Base-by-base conservation (phyloP, 148 eudicot genomes). In the Gaultheria prostrata region DNA sequence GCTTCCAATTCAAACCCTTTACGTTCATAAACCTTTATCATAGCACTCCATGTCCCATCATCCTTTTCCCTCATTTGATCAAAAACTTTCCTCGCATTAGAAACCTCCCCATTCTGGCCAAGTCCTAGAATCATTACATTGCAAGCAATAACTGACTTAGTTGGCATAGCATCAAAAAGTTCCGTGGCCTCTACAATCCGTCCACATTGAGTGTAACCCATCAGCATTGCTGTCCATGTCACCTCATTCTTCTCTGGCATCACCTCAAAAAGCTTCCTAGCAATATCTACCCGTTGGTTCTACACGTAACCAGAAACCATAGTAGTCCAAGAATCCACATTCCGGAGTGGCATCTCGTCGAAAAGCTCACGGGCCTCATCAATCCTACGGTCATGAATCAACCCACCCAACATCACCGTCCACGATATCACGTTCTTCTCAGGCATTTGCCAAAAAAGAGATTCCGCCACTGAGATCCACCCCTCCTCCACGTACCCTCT, bases 181-280 rank as follows among this genome's bases (percentile, higher is more conserved):
- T 89, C 86, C 1, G 74, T 48, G 6, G 93, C 93, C 83, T 91
- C 90, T 61, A 85, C 87, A 65, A 88, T 89, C 50, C 93, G 84
- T 82, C 93, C 93, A 77, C 85, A 84, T 28, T 79, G 90, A 77
- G 87, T 82, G 77, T 91, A 89, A 84, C 93, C 91, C 89, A 88
- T 88, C 51, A 91, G 78, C 93, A 91, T 91, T 3, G 90, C 88
- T 13, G 91, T 87, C 93, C 93, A 91, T 17, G 90, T 83, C 49
- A 89, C 90, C 81, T 91, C 93, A 67, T 91, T 91, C 78, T 85
- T 91, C 84, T 83, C 89, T 1, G 91, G 93, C 93, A 91, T 91
- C 73, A 89, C 89, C 84, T 91, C 93, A 78, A 91, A 91, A 78
- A 89, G 91, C 85, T 91, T 91, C 82, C 91, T 89, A 26, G 90